These are phyloP conservation scores for Leishmania martiniquensis DNA, from an alignment of 208 protist genomes.

Conservation along the genomic window DNA sequence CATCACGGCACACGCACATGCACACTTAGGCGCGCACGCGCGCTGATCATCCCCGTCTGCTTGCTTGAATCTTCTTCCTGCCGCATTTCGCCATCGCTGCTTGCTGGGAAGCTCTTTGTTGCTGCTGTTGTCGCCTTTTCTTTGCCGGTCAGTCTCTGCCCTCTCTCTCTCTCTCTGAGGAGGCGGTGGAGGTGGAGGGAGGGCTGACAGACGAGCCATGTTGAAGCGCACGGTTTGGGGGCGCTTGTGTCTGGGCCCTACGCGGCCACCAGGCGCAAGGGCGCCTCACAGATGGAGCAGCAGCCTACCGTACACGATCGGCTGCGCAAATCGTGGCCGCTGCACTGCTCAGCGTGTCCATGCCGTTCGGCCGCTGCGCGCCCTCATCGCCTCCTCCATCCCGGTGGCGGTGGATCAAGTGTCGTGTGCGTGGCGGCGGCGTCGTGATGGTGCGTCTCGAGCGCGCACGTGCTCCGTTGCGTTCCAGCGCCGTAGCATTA, in stretches of 20 bases:
- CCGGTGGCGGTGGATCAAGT: background rate
- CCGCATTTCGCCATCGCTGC: background rate
- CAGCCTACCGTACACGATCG: background rate
- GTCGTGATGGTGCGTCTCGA: background rate
- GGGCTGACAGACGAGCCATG: background rate
- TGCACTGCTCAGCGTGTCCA: background rate
- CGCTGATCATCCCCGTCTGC: background rate
- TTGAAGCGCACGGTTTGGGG: background rate
- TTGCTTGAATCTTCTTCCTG: background rate
- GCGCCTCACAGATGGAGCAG: background rate
- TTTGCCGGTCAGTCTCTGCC: background rate
- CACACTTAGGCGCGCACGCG: too few relatives aligned
- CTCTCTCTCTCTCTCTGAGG: background rate
- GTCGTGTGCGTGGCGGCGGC: background rate
- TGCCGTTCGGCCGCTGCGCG: background rate
- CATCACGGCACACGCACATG: background rate
- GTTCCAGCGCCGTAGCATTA: constrained; percentile 16
- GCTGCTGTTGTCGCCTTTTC: background rate
- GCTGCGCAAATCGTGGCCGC: background rate
- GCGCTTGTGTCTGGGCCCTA: background rate
- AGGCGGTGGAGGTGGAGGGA: too few relatives aligned
- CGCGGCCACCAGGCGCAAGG: background rate
- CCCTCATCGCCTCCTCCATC: background rate
- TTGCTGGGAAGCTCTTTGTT: background rate
- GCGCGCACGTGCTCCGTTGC: background rate